Conservation (phyloP, 164 flowering plant genomes). For the Berberis thunbergii region DNA sequence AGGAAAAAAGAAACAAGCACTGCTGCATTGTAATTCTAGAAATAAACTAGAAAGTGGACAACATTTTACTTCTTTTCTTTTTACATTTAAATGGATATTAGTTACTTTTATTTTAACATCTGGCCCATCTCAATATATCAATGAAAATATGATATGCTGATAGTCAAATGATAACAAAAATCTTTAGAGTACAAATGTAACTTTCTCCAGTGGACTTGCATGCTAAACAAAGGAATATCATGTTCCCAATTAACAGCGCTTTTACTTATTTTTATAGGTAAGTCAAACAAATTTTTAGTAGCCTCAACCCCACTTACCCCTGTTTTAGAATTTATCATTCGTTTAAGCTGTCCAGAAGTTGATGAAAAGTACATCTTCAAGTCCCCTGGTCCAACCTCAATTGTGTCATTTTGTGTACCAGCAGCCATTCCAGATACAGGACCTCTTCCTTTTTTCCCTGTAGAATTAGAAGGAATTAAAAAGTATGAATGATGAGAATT, state of each 20-base stretch:
- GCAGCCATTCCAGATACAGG: conserved; percentile 13
- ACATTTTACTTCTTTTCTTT: too few species aligned
- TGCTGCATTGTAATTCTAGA: too few species aligned
- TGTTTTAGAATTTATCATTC: conserved; percentile 50
- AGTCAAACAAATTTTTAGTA: not conserved
- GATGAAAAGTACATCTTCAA: conserved; percentile 65
- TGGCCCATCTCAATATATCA: too few species aligned
- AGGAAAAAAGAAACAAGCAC: too few species aligned
- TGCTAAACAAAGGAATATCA: too few species aligned
- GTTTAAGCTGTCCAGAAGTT: conserved; percentile 51
- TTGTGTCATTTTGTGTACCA: conserved; percentile 30
- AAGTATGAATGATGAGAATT: not conserved
- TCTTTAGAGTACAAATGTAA: too few species aligned
- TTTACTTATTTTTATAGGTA: not conserved
- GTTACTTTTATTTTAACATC: too few species aligned
- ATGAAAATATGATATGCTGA: too few species aligned
- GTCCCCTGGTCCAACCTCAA: conserved; percentile 73
- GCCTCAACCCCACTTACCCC: conserved; percentile 42
- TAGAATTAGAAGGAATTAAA: not conserved
- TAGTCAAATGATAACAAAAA: too few species aligned
- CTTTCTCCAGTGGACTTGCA: too few species aligned
- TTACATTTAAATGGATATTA: too few species aligned
- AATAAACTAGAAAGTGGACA: too few species aligned
- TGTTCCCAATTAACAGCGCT: not conserved
- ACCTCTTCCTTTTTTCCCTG: conserved; percentile 23